Conservation (phyloP, 768 basidiomycete species). For the Hericium rajendrae region DNA sequence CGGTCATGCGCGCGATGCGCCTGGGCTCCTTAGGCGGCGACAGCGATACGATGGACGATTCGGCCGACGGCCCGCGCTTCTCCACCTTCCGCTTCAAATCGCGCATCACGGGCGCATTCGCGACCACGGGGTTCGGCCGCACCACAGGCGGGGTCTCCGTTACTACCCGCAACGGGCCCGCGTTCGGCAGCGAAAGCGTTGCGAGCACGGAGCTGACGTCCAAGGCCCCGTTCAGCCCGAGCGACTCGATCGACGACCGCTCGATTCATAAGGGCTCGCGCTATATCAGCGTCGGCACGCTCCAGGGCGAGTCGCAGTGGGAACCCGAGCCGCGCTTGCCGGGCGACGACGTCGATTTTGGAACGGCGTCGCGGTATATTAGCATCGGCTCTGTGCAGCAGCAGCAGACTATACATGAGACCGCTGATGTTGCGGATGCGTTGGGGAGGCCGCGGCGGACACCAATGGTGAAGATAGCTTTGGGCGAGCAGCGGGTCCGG, state of each 20-base stretch:
- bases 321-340: background rate
- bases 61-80: constrained; percentile 11
- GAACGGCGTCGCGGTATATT: background rate
- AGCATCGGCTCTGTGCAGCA: background rate
- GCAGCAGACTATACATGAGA: background rate
- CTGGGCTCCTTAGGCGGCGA: background rate
- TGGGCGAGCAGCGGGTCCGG: too few species aligned
- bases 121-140: background rate
- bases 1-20: constrained; percentile 3
- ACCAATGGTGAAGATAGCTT: background rate
- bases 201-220: background rate
- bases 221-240: background rate
- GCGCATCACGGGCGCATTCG: constrained; percentile 1
- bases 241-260: background rate
- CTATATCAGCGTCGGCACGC: constrained; percentile 1
- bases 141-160: background rate
- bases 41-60: background rate
- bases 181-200: background rate
- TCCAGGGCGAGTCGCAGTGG: background rate
- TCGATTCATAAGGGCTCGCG: background rate
- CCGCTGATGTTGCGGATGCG: background rate
- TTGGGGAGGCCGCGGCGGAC: background rate
- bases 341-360: background rate
- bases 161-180: background rate
- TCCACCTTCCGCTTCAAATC: constrained; percentile 15